Evolutionary conservation across 2,329 filamentous ascomycete genomes (phyloP), one percentile per base, ranked within the genome.

Genomic region (Cyphellophora europaea): DNA sequence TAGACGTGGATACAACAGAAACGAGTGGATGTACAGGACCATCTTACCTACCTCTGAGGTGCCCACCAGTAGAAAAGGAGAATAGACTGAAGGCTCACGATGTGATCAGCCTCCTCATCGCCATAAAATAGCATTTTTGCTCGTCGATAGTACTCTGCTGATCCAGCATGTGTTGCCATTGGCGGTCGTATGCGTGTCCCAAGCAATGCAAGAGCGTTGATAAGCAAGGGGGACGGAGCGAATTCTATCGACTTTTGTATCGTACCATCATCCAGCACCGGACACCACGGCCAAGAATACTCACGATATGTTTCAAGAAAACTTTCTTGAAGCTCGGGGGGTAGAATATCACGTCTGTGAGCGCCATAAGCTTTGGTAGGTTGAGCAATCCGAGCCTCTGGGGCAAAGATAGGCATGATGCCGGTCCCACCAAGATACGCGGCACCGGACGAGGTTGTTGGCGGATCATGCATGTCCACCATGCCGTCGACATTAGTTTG

Each of bases 1-100:
- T n/a, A n/a, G n/a, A n/a, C n/a, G n/a, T n/a, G n/a, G n/a, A n/a
- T n/a, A n/a, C n/a, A 23, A 5, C n/a, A 32, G 14, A 19, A 8
- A 23, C n/a, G 5, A 13, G 35, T 13, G 10, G 8, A 27, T 6
- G 14, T 5, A 11, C 30, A 30, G 27, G n/a, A n/a, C n/a, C n/a
- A n/a, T n/a, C n/a, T n/a, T n/a, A 30, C 36, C 27, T 16, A 38
- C 36, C 36, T 21, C 0, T 54, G 49, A 5, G 63, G 58, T 3
- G 59, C 58, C 62, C 61, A 66, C 63, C 63, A 66, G 48, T 65
- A 66, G 23, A 65, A 62, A 2, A 66, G 37, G 1, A 57, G 48
- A 1, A 65, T 46, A 0, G 61, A 55, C 34, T 58, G 58, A 0
- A 66, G 35, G 0, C 52, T 53, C 0, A 50, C 54, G 14, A 65